Conservation (phyloP, 768 basidiomycete species). For the Psilocybe sp. region DNA sequence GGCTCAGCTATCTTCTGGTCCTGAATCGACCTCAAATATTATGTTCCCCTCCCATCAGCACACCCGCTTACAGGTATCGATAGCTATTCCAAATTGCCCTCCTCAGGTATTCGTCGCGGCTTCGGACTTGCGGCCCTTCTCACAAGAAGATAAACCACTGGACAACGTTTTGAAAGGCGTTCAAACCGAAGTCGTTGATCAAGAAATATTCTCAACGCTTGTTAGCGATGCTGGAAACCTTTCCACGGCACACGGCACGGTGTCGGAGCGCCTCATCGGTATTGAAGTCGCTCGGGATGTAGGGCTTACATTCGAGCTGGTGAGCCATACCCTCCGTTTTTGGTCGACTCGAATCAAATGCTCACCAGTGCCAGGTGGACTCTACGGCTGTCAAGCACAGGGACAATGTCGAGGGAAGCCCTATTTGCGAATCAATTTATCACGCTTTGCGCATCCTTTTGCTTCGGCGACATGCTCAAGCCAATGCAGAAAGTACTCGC, state of each 20-base stretch:
- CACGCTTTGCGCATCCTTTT: constrained; percentile 62
- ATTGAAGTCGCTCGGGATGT: constrained; percentile 73
- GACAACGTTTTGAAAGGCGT: constrained; percentile 53
- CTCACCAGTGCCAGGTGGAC: constrained; percentile 13
- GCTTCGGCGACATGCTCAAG: constrained; percentile 52
- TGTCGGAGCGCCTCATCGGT: constrained; percentile 74
- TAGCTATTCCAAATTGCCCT: constrained; percentile 35
- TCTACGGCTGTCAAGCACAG: constrained; percentile 2
- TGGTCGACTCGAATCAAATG: not conserved
- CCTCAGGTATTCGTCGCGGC: constrained; percentile 25
- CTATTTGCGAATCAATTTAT: constrained; percentile 67
- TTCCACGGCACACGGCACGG: constrained; percentile 72
- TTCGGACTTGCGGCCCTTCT: constrained; percentile 18
- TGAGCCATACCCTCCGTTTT: constrained; percentile 30
- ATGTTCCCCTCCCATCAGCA: constrained; percentile 65
- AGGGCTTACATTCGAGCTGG: constrained; percentile 73
- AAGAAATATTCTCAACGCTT: constrained; percentile 74
- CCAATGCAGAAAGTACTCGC: constrained; percentile 35
- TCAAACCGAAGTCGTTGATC: constrained; percentile 73
- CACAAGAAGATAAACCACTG: constrained; percentile 33
- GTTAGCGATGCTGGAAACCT: constrained; percentile 76
- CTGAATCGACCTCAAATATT: constrained; percentile 39
- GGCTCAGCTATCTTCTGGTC: constrained; percentile 59
- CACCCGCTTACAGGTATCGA: constrained; percentile 59
- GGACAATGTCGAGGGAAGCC: constrained; percentile 11